A percentile compares a stretch with the other conserved stretches of the same genome.
These are phyloP conservation scores for Phytophthora pluvialis DNA, from an alignment of 352 stramenopile species.

Conservation along the genomic window DNA sequence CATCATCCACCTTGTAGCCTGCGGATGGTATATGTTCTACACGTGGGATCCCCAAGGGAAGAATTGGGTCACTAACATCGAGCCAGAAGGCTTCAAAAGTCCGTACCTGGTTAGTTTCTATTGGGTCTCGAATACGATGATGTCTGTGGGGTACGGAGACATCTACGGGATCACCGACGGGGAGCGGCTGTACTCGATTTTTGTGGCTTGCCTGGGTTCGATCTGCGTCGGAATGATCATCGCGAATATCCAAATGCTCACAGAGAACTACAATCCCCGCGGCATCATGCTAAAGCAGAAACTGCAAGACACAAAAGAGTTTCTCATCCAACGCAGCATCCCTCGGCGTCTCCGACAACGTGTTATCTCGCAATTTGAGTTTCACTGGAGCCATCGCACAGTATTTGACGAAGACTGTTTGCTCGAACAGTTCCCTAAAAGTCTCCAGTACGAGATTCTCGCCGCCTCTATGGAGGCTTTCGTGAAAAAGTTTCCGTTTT, in stretches of 20 bases:
- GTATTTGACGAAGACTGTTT: constrained; percentile 80
- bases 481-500: constrained; percentile 80
- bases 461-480: constrained; percentile 80
- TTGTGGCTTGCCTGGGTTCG: constrained; percentile 83
- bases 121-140: constrained; percentile 94
- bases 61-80: constrained; percentile 76
- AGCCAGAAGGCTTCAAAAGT: constrained; percentile 46
- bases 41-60: constrained; percentile 72
- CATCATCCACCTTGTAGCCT: constrained; percentile 79
- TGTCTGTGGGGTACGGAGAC: constrained; percentile 93
- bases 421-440: constrained; percentile 69
- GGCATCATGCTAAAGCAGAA: constrained; percentile 77
- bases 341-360: constrained; percentile 66
- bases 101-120: constrained; percentile 93
- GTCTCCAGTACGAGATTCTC: constrained; percentile 82
- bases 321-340: constrained; percentile 73
- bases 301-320: constrained; percentile 82
- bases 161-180: constrained; percentile 83
- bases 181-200: constrained; percentile 87
- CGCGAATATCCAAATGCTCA: constrained; percentile 92
- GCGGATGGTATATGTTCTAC: constrained; percentile 84
- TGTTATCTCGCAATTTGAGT: constrained; percentile 84
- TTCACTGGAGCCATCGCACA: constrained; percentile 73
- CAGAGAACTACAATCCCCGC: constrained; percentile 91
- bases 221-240: constrained; percentile 93